phyloP scores from a whole-genome alignment of 148 eudicot genomes.

The Rhododendron ferrugineum region DNA sequence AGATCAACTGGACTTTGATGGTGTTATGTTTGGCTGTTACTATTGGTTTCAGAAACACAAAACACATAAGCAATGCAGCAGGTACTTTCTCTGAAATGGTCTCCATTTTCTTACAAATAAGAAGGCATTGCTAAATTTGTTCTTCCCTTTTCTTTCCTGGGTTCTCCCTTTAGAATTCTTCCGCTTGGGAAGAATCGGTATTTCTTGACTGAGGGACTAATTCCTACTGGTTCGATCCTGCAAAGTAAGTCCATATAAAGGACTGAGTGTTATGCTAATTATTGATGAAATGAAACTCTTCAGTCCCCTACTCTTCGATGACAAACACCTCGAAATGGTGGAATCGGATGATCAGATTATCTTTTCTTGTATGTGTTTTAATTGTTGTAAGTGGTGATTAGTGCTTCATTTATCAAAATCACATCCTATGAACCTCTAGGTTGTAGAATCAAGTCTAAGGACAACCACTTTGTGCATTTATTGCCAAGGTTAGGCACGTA shows the following conservation, averaged over 20 bases:
- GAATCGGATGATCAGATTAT: background rate
- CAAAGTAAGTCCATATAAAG: background rate
- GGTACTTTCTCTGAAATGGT: conserved; percentile 26
- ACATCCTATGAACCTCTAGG: background rate
- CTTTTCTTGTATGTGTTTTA: too few relatives aligned
- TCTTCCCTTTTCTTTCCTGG: background rate
- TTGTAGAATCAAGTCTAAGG: background rate
- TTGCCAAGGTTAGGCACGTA: background rate
- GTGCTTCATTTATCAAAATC: background rate
- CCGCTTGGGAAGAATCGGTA: background rate
- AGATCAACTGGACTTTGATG: conserved; percentile 67
- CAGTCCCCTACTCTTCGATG: background rate
- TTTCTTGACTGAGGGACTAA: background rate
- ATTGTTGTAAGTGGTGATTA: background rate
- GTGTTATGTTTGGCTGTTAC: conserved; percentile 69
- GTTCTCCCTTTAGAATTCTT: background rate
- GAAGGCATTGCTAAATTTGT: background rate
- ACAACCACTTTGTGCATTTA: background rate
- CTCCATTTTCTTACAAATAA: background rate
- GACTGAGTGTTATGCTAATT: background rate
- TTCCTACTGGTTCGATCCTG: background rate
- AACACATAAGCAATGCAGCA: conserved; percentile 68
- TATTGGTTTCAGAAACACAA: conserved; percentile 65
- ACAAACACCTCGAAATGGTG: background rate
- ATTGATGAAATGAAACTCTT: background rate